Conservation (phyloP, 352 stramenopile genomes). For the Blastocystis sp. region DNA sequence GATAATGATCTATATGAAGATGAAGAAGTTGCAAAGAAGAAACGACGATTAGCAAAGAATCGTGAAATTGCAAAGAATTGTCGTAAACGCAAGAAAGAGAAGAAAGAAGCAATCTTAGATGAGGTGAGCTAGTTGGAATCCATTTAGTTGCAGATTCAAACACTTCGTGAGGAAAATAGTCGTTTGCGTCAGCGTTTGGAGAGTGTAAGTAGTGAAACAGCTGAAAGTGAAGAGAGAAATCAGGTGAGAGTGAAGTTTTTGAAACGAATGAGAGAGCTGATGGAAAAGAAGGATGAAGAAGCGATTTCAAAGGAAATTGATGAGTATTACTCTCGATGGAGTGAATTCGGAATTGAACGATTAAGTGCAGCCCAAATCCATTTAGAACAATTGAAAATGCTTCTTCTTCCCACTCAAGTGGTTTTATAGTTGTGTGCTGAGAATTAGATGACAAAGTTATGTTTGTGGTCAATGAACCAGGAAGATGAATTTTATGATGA, state of each 20-base stretch:
- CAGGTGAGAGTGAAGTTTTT: constrained; percentile 38
- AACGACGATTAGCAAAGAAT: constrained; percentile 64
- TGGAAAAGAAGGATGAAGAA: constrained; percentile 11
- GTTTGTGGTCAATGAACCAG: constrained; percentile 65
- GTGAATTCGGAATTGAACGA: constrained; percentile 51
- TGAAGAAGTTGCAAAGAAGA: not conserved
- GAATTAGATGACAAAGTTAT: constrained; percentile 65
- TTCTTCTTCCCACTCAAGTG: constrained; percentile 64
- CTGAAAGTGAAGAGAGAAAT: not conserved
- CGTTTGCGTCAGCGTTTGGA: constrained; percentile 32
- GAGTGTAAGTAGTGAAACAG: not conserved
- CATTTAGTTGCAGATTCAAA: not conserved
- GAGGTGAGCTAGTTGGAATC: not conserved
- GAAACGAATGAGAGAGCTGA: constrained; percentile 53
- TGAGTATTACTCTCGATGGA: constrained; percentile 63
- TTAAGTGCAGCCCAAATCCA: constrained; percentile 55
- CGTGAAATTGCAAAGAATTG: constrained; percentile 66
- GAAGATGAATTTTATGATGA: constrained; percentile 67
- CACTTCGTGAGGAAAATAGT: not conserved
- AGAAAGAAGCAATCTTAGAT: constrained; percentile 35
- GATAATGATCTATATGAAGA: constrained; percentile 24
- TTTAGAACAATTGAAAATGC: constrained; percentile 64
- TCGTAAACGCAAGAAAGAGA: constrained; percentile 64
- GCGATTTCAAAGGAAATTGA: constrained; percentile 62
- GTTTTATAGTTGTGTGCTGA: not conserved